A percentile compares a stretch with the other conserved stretches of the same genome.
phyloP scores from a whole-genome alignment of 306 rosid species.

The Cercis canadensis region DNA sequence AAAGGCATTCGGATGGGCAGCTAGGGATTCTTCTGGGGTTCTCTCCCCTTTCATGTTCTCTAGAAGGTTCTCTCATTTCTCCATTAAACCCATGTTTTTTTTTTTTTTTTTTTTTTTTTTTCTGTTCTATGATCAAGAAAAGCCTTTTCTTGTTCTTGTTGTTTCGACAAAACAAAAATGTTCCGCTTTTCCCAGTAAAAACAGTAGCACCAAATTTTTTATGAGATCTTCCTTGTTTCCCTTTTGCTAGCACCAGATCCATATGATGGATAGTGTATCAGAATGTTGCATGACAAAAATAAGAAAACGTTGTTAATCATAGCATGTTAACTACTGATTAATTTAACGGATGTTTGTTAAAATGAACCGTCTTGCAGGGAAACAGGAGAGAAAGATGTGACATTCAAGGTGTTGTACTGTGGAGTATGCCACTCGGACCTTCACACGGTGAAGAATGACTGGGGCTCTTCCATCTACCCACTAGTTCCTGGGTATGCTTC shows the following conservation, averaged over 20 bases:
- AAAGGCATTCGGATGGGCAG: slow-evolving; percentile 58
- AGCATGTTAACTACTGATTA: not conserved
- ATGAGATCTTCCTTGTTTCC: no score
- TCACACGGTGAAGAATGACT: slow-evolving; percentile 57
- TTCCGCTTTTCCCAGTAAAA: no score
- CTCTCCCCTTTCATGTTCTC: slow-evolving; percentile 62
- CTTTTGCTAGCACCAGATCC: no score
- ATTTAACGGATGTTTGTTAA: not conserved
- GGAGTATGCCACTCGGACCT: slow-evolving; percentile 69
- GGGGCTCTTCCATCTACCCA: slow-evolving; percentile 51
- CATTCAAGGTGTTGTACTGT: slow-evolving; percentile 53
- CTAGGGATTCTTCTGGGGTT: slow-evolving; percentile 44
- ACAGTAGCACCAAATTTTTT: no score
- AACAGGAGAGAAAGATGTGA: slow-evolving; percentile 49
- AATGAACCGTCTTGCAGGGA: slow-evolving; percentile 31
- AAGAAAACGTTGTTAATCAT: not conserved
- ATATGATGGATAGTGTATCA: no score
- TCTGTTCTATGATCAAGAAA: no score
- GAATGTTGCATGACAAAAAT: no score
- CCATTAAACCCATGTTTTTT: no score
- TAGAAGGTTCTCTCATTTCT: slow-evolving; percentile 39
- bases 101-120: not conserved
- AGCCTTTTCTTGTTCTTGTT: no score
- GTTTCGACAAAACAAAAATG: no score
- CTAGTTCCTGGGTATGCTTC: slow-evolving; percentile 52